These are phyloP conservation scores for Excoecaria agallocha DNA, from an alignment of 345 rosid species.

Conservation along the genomic window DNA sequence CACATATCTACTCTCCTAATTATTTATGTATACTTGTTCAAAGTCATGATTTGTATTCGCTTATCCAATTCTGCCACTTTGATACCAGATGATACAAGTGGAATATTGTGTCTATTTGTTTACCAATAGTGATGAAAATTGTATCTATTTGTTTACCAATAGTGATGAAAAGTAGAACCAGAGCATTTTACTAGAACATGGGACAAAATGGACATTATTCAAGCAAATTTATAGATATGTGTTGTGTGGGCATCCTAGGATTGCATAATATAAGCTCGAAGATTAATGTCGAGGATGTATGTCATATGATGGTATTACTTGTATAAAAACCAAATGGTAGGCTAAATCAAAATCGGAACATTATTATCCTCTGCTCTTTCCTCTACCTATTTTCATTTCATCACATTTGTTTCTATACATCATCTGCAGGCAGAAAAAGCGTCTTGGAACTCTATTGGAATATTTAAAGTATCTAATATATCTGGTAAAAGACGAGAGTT, in stretches of 20 bases:
- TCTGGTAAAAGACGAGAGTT: conserved; percentile 84
- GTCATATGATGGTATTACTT: neutral
- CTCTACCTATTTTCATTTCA: neutral
- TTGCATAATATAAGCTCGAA: neutral
- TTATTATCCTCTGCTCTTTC: neutral
- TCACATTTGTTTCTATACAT: neutral
- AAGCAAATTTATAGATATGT: neutral
- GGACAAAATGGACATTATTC: neutral
- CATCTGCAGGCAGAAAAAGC: conserved; percentile 77
- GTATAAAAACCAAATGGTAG: neutral
- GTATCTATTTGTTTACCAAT: neutral
- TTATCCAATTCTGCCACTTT: neutral
- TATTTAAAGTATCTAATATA: conserved; percentile 68
- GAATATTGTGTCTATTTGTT: neutral
- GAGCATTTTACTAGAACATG: neutral
- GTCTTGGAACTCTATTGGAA: conserved; percentile 69
- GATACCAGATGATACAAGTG: neutral
- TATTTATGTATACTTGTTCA: neutral
- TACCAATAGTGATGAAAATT: neutral
- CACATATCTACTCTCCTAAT: neutral
- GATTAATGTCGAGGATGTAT: neutral
- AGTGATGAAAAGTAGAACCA: neutral
- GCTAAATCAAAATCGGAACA: neutral
- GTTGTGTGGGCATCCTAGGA: neutral
- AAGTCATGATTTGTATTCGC: too few species aligned